Base-by-base conservation (phyloP, 2,329 filamentous ascomycete species). In the Aquanectria penicillioides region DNA sequence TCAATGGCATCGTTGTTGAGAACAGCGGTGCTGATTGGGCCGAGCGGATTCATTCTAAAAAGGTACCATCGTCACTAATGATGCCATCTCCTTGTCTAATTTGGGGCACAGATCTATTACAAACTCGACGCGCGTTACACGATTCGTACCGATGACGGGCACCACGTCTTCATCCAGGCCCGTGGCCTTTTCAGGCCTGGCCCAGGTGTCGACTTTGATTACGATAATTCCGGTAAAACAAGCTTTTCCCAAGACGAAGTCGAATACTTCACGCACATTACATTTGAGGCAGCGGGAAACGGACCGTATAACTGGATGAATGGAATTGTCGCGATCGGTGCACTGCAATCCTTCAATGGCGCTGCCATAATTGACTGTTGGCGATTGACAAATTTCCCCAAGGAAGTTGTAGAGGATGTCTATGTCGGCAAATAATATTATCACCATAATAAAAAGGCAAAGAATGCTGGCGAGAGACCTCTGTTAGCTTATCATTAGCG, bases 221-320 rank as follows among this genome's bases (percentile, higher is more conserved):
- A 40, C 13, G 43, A 48, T n/a, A 15, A 38, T 11, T 46, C 40
- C 7, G 25, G 20, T 6, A 26, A 48, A 5, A 25, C 34, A 12
- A 38, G 26, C n/a, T 55, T 18, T 12, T 48, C 43, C 6, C 52
- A 55, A 15, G 43, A 55, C 10, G 25, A 55, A 15, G 52, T 55
- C 9, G 52, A 55, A 22, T 55, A 48, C 26, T 55, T 55, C 23
- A 41, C 43, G 7, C 52, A 55, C 8, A 41, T 55, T 3, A 55
- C 34, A n/a, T 55, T 48, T 34, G 52, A 55, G n/a, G 52, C 52
- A 9, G 41, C 52, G 2, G 43, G 52, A 0, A 13, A 48, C n/a
- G 52, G 52, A 6, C 43, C 52, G 6, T 55, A 48, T n/a, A 55
- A 55, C 10, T 55, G 52, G 52, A 55, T 55, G 52, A 55, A 55